These are phyloP conservation scores for Berberis thunbergii DNA, from an alignment of 164 flowering plant genomes.

Conservation along the genomic window DNA sequence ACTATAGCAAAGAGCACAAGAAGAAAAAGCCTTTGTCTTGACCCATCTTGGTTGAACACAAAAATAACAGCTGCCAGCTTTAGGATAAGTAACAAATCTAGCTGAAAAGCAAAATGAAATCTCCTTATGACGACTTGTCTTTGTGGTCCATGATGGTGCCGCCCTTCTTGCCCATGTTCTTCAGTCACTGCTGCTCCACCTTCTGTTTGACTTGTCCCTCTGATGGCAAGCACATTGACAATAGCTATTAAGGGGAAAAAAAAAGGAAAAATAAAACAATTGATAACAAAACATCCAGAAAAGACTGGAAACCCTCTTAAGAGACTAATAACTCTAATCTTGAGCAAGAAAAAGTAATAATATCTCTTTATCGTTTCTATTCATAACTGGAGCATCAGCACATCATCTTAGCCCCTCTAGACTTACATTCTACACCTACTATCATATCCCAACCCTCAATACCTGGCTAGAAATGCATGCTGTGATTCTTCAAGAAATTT, in stretches of 20 bases:
- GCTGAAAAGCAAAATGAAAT: constrained; percentile 87
- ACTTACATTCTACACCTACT: too few relatives aligned
- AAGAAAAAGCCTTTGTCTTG: constrained; percentile 74
- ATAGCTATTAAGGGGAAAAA: not conserved
- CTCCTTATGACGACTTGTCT: constrained; percentile 79
- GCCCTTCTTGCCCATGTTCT: constrained; percentile 55
- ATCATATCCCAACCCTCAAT: too few relatives aligned
- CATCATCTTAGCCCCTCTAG: too few relatives aligned
- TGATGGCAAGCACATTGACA: constrained; percentile 12
- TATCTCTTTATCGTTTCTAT: too few relatives aligned
- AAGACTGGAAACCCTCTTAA: not conserved
- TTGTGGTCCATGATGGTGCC: constrained; percentile 50
- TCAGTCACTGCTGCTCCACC: constrained; percentile 38
- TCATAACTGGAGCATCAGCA: too few relatives aligned
- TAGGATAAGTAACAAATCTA: constrained; percentile 72
- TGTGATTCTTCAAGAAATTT: too few relatives aligned
- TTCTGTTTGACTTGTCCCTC: constrained; percentile 41
- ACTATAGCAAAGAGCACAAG: constrained; percentile 68
- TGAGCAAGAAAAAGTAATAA: too few relatives aligned
- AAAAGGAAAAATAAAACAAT: not conserved
- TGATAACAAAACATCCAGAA: not conserved
- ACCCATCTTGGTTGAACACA: constrained; percentile 95
- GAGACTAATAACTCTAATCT: too few relatives aligned
- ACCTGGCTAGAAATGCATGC: too few relatives aligned
- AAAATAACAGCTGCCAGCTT: constrained; percentile 92